Percentiles rank a stretch among this genome's conserved stretches.
These are phyloP conservation scores for Phytophthora nicotianae DNA, from an alignment of 352 stramenopile species.

Conservation along the genomic window DNA sequence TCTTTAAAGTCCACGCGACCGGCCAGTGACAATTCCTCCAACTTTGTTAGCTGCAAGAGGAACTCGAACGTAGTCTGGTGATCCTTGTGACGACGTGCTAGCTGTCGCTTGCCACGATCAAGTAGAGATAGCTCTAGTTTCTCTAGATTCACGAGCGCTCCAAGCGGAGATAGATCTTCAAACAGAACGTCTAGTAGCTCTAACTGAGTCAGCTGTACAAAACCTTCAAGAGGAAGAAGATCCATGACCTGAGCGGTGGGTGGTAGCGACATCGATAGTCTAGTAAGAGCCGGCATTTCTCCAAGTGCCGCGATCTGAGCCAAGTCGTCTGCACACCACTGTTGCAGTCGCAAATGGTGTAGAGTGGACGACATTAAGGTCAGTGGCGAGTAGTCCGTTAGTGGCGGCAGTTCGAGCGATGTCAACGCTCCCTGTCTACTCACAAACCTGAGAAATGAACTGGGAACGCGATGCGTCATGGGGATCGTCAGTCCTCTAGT, in stretches of 20 bases:
- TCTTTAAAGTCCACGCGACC: conserved; percentile 73
- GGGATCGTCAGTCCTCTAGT: conserved; percentile 38
- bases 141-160: conserved; percentile 46
- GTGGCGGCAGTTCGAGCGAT: conserved; percentile 39
- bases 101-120: conserved; percentile 49
- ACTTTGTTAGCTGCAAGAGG: conserved; percentile 34
- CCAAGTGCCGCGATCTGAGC: conserved; percentile 35
- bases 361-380: conserved; percentile 33
- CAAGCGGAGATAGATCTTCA: conserved; percentile 50
- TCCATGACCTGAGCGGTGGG: conserved; percentile 46
- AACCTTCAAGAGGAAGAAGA: conserved; percentile 44
- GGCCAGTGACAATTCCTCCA: conserved; percentile 55
- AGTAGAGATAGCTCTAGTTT: conserved; percentile 57
- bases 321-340: conserved; percentile 50
- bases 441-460: conserved; percentile 37
- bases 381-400: conserved; percentile 43
- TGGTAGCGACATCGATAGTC: conserved; percentile 46
- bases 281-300: conserved; percentile 33
- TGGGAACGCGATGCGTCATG: conserved; percentile 39
- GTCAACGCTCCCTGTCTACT: conserved; percentile 33
- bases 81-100: conserved; percentile 43
- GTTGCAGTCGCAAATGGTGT: conserved; percentile 44
- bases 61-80: conserved; percentile 57
- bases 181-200: conserved; percentile 60
- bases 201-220: conserved; percentile 46